Base-by-base conservation (phyloP, 129 eudicot species). In the Ambrosia artemisiifolia region DNA sequence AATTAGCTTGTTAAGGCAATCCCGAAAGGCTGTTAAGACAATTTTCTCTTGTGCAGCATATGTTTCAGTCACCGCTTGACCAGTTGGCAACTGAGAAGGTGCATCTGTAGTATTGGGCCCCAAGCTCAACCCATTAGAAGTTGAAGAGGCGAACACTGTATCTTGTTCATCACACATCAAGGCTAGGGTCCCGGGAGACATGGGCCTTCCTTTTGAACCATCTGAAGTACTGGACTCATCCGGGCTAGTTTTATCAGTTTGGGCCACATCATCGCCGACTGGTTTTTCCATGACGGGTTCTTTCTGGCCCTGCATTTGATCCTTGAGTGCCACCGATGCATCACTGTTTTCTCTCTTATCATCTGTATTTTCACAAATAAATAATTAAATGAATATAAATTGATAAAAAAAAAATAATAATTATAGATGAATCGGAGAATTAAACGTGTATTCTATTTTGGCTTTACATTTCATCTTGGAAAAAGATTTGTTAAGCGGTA, bases 121-220 rank as follows among this genome's bases (percentile, higher is more conserved):
- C 71, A 75, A 49, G 33, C 81, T 72, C 71, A 75, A 44, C 33
- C 81, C 75, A 66, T 64, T 83, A 24, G 87, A 78, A 65, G 86
- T 74, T 72, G 86, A 81, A 59, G 86, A 18, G 28, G 81, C 71
- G 60, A 92, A 89, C 78, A 83, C 75, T 48, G 89, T 75, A 56
- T 87, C 98, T 75, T 87, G 95, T 74, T 92, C 98, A 69, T 92
- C 98, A 61, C 98, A 92, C 98, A 89, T 83, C 71, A 92, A 87
- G 34, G 96, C 98, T 71, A 92, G 80, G 11, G 98, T 92, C 71
- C 91, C 88, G 1, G 96, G 96, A 20, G 96, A 93, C 92, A 93
- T 76, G 47, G 98, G 95, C 71, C 91, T 77, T 44, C 79, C 79
- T 75, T 84, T 85, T 55, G 87, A 79, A 13, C 55, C 78, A 71